Conservation (phyloP, 192 early-diverging fungal genomes). For the Mortierella antarctica region DNA sequence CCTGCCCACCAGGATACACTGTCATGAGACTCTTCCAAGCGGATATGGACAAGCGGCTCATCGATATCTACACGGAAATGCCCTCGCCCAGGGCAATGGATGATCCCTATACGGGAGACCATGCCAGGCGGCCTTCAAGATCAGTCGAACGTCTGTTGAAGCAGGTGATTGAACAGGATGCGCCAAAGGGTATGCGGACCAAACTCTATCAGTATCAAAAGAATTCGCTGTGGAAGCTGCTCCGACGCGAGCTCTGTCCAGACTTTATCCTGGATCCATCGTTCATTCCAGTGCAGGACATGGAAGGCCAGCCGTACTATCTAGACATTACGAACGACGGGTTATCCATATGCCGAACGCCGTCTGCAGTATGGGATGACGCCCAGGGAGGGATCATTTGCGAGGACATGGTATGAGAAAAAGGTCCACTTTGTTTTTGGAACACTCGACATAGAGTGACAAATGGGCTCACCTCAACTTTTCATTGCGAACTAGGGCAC, state of each 20-base stretch:
- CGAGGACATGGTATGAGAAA: slow-evolving; percentile 77
- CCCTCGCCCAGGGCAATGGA: slow-evolving; percentile 42
- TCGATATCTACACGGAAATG: slow-evolving; percentile 53
- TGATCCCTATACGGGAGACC: slow-evolving; percentile 7
- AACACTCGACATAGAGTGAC: background rate
- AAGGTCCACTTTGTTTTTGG: background rate
- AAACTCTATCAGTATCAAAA: slow-evolving; percentile 70
- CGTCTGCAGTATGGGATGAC: slow-evolving; percentile 48
- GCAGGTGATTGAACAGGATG: background rate
- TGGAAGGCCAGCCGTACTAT: slow-evolving; percentile 50
- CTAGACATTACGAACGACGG: slow-evolving; percentile 17
- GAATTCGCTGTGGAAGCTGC: slow-evolving; percentile 76
- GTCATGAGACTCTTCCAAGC: slow-evolving; percentile 10
- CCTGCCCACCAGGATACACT: background rate
- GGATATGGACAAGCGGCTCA: slow-evolving; percentile 16
- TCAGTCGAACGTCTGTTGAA: background rate
- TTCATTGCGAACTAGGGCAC: slow-evolving; percentile 62
- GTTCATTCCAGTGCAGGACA: slow-evolving; percentile 47
- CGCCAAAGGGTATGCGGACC: slow-evolving; percentile 59
- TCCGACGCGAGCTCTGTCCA: slow-evolving; percentile 73
- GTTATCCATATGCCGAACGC: slow-evolving; percentile 20
- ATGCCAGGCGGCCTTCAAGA: background rate
- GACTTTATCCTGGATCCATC: slow-evolving; percentile 63
- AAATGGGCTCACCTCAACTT: background rate
- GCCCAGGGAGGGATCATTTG: slow-evolving; percentile 79